A percentile compares a stretch with the other conserved stretches of the same genome.
Evolutionary conservation across 192 early-diverging fungal species (phyloP).

Genomic region (Coemansia javaensis): DNA sequence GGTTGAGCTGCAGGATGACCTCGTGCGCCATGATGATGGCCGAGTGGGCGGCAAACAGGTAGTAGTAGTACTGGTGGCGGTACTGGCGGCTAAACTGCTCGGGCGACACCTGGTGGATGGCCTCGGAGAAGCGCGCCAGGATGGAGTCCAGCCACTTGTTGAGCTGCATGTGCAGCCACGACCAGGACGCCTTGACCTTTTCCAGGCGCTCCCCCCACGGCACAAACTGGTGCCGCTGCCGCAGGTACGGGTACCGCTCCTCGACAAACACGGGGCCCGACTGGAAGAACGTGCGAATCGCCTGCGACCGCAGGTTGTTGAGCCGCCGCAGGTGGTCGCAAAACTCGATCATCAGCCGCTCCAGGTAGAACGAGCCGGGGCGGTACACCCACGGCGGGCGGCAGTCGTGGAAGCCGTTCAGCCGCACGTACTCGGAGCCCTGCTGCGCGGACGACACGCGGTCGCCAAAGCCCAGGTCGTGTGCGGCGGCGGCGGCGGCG

Average conservation of each 20-base stretch:
- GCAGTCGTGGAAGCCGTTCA: slow-evolving; percentile 47
- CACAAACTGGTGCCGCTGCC: slow-evolving; percentile 17
- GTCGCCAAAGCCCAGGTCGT: slow-evolving; percentile 46
- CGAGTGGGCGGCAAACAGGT: slow-evolving; percentile 48
- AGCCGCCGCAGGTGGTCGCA: slow-evolving; percentile 46
- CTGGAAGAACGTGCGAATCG: slow-evolving; percentile 45
- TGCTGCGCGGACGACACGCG: slow-evolving; percentile 27
- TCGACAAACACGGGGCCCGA: slow-evolving; percentile 38
- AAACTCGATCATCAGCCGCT: slow-evolving; percentile 52
- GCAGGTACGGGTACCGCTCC: slow-evolving; percentile 42
- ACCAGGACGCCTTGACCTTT: slow-evolving; percentile 46
- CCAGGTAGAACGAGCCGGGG: slow-evolving; percentile 41
- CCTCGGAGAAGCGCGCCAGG: slow-evolving; percentile 42
- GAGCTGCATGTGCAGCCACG: slow-evolving; percentile 50
- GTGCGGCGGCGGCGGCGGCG: not conserved
- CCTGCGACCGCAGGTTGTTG: slow-evolving; percentile 44
- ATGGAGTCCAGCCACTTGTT: slow-evolving; percentile 52
- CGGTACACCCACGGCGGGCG: slow-evolving; percentile 47
- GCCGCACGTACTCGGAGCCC: slow-evolving; percentile 25
- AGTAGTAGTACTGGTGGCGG: slow-evolving; percentile 51
- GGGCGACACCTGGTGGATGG: slow-evolving; percentile 34
- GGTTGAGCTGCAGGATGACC: slow-evolving; percentile 41
- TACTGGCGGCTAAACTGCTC: slow-evolving; percentile 46
- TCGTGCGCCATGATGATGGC: slow-evolving; percentile 51
- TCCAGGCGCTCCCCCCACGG: slow-evolving; percentile 40